phyloP scores from a whole-genome alignment of 441 rosid genomes.

The Jatropha podagrica region DNA sequence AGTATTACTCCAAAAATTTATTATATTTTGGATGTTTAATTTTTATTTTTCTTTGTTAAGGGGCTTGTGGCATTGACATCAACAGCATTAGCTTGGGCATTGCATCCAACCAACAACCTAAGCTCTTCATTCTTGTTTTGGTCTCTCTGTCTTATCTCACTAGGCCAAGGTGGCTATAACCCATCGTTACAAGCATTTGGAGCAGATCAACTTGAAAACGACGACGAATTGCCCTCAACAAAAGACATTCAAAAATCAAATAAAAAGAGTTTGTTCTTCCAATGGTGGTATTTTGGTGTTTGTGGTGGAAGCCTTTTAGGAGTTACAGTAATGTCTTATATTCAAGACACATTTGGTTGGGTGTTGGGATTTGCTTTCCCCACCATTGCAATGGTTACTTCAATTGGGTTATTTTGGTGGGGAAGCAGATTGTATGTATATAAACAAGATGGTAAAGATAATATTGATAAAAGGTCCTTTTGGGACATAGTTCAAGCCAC shows the following conservation, averaged over 20 bases:
- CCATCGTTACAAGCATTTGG: slow-evolving; percentile 95
- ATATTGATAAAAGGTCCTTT: slow-evolving; percentile 26
- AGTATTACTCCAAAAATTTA: not conserved
- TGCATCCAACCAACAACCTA: slow-evolving; percentile 42
- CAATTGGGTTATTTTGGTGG: slow-evolving; percentile 47
- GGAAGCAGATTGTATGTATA: slow-evolving; percentile 54
- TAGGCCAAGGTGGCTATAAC: slow-evolving; percentile 83
- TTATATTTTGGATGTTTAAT: slow-evolving; percentile 2
- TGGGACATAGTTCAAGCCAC: slow-evolving; percentile 30
- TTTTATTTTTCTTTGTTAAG: slow-evolving; percentile 31
- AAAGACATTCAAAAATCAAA: slow-evolving; percentile 45
- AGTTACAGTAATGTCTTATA: slow-evolving; percentile 78
- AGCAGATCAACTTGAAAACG: slow-evolving; percentile 70
- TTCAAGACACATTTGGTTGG: slow-evolving; percentile 94
- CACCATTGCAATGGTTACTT: slow-evolving; percentile 54
- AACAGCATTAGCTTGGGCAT: slow-evolving; percentile 66
- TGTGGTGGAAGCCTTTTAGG: slow-evolving; percentile 90
- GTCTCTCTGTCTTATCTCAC: slow-evolving; percentile 74
- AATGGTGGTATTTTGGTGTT: slow-evolving; percentile 90
- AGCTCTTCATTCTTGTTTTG: slow-evolving; percentile 58
- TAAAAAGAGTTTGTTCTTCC: slow-evolving; percentile 64
- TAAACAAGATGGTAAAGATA: slow-evolving; percentile 24
- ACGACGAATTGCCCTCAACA: slow-evolving; percentile 51
- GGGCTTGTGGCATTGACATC: slow-evolving; percentile 85
- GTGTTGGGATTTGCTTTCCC: slow-evolving; percentile 87